phyloP scores from a whole-genome alignment of 1,284 basidiomycete genomes.

The Apiotrichum laibachii region DNA sequence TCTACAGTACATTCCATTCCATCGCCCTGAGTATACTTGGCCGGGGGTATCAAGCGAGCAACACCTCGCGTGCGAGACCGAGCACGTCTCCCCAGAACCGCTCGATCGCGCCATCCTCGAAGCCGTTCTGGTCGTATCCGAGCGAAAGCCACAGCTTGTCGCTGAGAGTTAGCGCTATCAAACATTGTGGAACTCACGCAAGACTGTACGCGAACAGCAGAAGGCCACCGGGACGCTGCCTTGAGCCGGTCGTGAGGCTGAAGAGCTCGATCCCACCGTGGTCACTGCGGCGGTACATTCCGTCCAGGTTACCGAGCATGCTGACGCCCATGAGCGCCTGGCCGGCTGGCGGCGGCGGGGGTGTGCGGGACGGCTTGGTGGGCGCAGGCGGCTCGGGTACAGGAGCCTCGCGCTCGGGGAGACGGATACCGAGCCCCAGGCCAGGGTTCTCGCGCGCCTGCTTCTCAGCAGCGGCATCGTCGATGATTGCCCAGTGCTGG shows the following conservation, averaged over 20 bases:
- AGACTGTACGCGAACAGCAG: slow-evolving; percentile 70
- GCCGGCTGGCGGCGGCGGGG: slow-evolving; percentile 17
- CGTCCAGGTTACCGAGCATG: slow-evolving; percentile 73
- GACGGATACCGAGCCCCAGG: slow-evolving; percentile 11
- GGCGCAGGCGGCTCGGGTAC: background rate
- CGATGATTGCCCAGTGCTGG: slow-evolving; percentile 65
- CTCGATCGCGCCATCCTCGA: slow-evolving; percentile 27
- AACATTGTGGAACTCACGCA: background rate
- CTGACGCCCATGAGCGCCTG: slow-evolving; percentile 68
- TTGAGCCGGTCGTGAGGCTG: slow-evolving; percentile 70
- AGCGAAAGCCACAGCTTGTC: slow-evolving; percentile 28
- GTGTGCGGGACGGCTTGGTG: background rate
- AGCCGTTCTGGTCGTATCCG: slow-evolving; percentile 33
- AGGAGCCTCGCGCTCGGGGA: slow-evolving; percentile 8
- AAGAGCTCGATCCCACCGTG: slow-evolving; percentile 60
- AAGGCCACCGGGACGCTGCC: slow-evolving; percentile 68
- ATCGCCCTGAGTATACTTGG: too few species aligned
- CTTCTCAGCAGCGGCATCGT: slow-evolving; percentile 54
- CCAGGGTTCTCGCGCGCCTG: slow-evolving; percentile 2
- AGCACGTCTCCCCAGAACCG: slow-evolving; percentile 28
- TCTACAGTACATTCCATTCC: too few species aligned
- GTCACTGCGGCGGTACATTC: slow-evolving; percentile 64
- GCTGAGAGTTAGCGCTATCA: background rate
- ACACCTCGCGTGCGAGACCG: slow-evolving; percentile 20
- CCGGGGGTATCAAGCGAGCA: slow-evolving; percentile 2